Conservation (phyloP, 768 basidiomycete genomes). For the Xanthoconium stramineum region DNA sequence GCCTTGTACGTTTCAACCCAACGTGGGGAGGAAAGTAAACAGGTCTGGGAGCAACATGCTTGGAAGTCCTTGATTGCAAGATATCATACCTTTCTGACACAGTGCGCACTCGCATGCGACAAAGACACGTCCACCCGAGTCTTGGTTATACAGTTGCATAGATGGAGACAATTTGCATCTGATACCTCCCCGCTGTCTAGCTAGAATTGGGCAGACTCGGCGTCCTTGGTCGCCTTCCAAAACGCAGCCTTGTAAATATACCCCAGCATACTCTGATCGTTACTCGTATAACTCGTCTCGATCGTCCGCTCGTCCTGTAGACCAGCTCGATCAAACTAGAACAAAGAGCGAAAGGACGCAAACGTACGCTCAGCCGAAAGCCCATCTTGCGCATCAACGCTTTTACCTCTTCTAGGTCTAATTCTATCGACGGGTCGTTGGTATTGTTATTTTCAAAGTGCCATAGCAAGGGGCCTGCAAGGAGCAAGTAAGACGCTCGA, state of each 20-base stretch:
- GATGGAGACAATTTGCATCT: background rate
- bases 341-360: background rate
- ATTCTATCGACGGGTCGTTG: conserved; percentile 80
- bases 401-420: conserved; percentile 89
- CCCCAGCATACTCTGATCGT: conserved; percentile 74
- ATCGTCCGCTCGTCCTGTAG: conserved; percentile 84
- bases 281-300: conserved; percentile 84
- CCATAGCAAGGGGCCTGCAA: conserved; percentile 86
- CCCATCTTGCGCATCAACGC: conserved; percentile 67
- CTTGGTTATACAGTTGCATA: too few relatives aligned
- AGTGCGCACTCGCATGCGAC: too few relatives aligned
- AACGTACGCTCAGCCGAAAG: conserved; percentile 73
- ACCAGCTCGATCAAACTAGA: background rate
- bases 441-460: conserved; percentile 90
- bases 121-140: too few relatives aligned
- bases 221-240: conserved; percentile 66
- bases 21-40: too few relatives aligned
- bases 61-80: too few relatives aligned
- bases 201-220: background rate
- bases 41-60: too few relatives aligned
- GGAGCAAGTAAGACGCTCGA: background rate
- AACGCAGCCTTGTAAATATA: conserved; percentile 84
- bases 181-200: background rate
- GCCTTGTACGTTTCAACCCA: too few relatives aligned
- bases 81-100: too few relatives aligned